These are phyloP conservation scores for Saccharomycopsis hybrid DNA, from an alignment of 1,139 yeast genomes.

Conservation along the genomic window DNA sequence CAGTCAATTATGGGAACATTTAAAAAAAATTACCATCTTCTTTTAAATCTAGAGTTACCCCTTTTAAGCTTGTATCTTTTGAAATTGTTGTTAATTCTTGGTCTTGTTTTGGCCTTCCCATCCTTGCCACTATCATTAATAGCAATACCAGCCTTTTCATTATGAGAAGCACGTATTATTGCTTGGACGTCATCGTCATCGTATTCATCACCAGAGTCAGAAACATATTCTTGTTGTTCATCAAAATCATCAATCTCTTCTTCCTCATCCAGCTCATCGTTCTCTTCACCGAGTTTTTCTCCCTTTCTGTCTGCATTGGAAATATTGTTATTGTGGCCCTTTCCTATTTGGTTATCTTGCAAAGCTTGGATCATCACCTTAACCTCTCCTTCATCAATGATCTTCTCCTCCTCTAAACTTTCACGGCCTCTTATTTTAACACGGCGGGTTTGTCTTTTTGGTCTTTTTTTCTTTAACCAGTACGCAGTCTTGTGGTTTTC, in stretches of 20 bases:
- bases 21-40: neutral
- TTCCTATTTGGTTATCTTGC: constrained; percentile 3
- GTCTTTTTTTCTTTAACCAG: constrained; percentile 15
- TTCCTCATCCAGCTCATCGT: constrained; percentile 1
- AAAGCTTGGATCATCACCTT: constrained; percentile 3
- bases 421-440: constrained; percentile 16
- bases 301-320: neutral
- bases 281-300: neutral
- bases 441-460: constrained; percentile 18
- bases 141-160: no score
- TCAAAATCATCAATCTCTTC: neutral
- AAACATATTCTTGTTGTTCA: neutral
- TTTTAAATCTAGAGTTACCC: neutral
- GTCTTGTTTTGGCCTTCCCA: neutral
- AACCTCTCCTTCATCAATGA: constrained; percentile 11
- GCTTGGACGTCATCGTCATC: neutral
- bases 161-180: no score
- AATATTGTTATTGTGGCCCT: neutral
- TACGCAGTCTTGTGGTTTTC: constrained; percentile 10
- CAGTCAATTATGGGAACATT: no score
- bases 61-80: constrained; percentile 12
- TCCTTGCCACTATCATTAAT: neutral
- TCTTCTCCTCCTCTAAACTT: constrained; percentile 6
- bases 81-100: constrained; percentile 9
- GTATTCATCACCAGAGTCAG: constrained; percentile 5